These are phyloP conservation scores for Botrytis hyacinthi DNA, from an alignment of 2,329 filamentous ascomycete genomes.

Conservation along the genomic window DNA sequence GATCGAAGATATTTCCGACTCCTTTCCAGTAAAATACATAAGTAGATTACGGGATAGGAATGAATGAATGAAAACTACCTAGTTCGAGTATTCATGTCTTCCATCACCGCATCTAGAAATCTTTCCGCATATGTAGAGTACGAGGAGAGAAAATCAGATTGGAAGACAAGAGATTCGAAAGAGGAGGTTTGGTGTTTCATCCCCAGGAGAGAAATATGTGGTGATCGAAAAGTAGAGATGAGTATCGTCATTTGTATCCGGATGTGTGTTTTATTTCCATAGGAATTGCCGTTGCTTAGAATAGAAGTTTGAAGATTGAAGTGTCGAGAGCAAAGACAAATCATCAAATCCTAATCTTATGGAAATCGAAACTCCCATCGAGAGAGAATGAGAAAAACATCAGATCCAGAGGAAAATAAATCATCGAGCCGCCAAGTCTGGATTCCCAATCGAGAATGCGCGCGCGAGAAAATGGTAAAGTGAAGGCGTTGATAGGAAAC, in stretches of 20 bases:
- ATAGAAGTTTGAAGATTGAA: not conserved
- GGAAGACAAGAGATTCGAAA: not conserved
- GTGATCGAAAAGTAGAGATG: not conserved
- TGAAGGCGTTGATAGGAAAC: slow-evolving; percentile 7
- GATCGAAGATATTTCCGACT: not conserved
- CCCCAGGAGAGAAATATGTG: not conserved
- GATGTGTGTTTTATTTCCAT: not conserved
- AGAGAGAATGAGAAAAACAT: not conserved
- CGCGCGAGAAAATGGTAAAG: not conserved
- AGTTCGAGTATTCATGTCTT: not conserved
- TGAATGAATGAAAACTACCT: not conserved
- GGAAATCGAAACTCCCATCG: not conserved
- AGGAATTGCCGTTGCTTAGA: not conserved
- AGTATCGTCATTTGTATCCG: not conserved
- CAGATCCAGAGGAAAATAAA: not conserved
- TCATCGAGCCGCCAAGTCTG: not conserved
- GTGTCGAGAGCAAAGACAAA: not conserved
- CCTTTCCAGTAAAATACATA: not conserved
- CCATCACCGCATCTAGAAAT: not conserved
- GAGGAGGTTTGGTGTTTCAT: not conserved
- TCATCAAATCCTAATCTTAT: not conserved
- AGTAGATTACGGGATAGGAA: not conserved
- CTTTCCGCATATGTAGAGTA: not conserved
- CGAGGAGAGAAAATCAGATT: not conserved
- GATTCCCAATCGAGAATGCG: not conserved